Base-by-base conservation (phyloP, 371 early-diverging fungal genomes). In the Gilbertella persicaria region DNA sequence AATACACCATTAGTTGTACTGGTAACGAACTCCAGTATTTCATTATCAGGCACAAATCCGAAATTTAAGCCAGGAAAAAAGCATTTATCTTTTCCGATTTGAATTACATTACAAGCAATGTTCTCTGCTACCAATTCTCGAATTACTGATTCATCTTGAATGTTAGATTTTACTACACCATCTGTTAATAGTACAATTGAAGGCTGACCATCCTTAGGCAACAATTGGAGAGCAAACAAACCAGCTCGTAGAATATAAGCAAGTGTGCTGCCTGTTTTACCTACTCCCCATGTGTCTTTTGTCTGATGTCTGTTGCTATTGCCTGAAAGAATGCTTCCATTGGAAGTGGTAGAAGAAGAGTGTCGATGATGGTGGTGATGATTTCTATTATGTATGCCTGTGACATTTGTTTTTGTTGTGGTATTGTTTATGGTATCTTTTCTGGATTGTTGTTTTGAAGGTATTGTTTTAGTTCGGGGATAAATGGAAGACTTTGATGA, bases 1-100 rank as follows among this genome's bases (percentile, higher is more conserved):
- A 94, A 92, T 23, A 72, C 78, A 3, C 97, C 97, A 36, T 77
- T 75, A 0, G 93, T 84, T 8, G 93, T 83, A 8, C 80, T 79
- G 0, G 95, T 85, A 17, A 95, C 66, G 61, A 90, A 95, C 14
- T 89, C 69, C 5, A 96, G 71, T 17, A 88, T 81, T 59, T 95
- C 96, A 50, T 84, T 92, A 62, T 97, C 94, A 33, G 89, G 87
- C 5, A 95, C 86, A 60, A 89, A 88, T 0, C 97, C 97, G 70
- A 93, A 90, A 50, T 89, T 90, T 38, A 85, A 82, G 14, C 79
- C 80, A 4, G 92, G 91, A 36, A 75, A 75, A 45, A 85, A 89
- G 0, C 87, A 90, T 13, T 75, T 35, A 1, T 60, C 55, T 14
- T 85, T 83, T 0, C 97, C 96, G 7, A 94, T 80, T 66, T 95